Base-by-base conservation (phyloP, 1,284 basidiomycete species). In the Thecaphora frezii region DNA sequence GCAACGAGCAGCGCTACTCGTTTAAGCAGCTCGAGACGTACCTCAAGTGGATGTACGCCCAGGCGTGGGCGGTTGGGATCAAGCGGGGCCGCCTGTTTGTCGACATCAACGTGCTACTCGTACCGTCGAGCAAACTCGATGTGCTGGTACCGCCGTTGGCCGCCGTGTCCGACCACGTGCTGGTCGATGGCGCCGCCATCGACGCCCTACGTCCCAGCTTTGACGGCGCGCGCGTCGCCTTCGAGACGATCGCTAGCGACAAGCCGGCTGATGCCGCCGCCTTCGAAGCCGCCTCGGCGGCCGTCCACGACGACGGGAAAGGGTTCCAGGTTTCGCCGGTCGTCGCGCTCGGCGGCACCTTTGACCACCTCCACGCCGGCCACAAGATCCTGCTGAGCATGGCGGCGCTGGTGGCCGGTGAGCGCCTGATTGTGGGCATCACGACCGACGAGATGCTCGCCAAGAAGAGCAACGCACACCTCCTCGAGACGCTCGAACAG, bases 351-450 rank as follows among this genome's bases (percentile, higher is more conserved):
- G 88, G 88, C 24, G 88, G 88, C 12, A 98, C 94, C 0, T 98
- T 98, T 78, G 94, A 99, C 80, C 96, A 98, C 77, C 85, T 99
- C 18, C 94, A 99, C 78, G 87, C 92, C 1, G 94, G 94, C 0
- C 94, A 99, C 83, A 97, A 97, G 82, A 93, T 98, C 57, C 85
- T 99, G 36, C 85, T 99, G 5, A 90, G 90, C 69, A 91, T 96
- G 86, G 88, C 86, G 9, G 86, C 89, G 1, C 91, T 90, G 83
- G 86, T 97, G 55, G 84, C 91, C 0, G 80, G 81, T 44, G 80
- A 84, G 63, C 91, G 90, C 78, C 81, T 98, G 72, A 90, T 98
- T 62, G 86, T 96, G 51, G 96, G 96, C 5, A 83, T 98, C 36
- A 76, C 77, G 89, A 88, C 87, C 73, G 89, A 92, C 70, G 79